Evolutionary conservation across 176 grass and related monocot genomes (phyloP), one percentile per base, ranked within the genome.

Genomic region (Aegilops longissima): DNA sequence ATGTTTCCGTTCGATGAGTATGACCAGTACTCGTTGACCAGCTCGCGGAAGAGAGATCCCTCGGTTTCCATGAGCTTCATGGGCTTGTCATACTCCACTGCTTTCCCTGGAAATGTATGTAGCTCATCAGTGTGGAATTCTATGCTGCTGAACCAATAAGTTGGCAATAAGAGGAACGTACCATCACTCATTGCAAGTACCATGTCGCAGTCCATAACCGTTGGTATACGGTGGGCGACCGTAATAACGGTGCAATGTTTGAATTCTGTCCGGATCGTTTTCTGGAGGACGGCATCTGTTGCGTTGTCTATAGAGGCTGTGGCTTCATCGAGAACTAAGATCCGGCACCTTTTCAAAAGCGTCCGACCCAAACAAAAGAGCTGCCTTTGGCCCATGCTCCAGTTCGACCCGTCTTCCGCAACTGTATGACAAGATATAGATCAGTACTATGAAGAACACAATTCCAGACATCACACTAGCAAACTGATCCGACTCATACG

Each of bases 301-400:
- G 92, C 84, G 42, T 99, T 99, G 61, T 99, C 96, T 30, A 98
- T 91, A 31, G 96, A 98, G 7, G 92, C 88, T 3, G 96, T 96
- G 24, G 96, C 93, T 86, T 96, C 96, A 35, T 98, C 96, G 0
- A 98, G 90, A 54, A 98, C 96, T 82, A 98, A 79, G 70, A 98
- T 91, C 4, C 76, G 88, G 0, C 92, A 91, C 82, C 82, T 89
- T 81, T 92, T 96, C 66, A 96, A 51, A 80, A 98, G 92, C 59
- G 90, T 80, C 31, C 96, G 93, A 2, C 96, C 96, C 66, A 98
- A 89, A 76, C 96, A 98, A 40, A 98, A 96, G 47, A 98, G 78
- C 42, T 98, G 96, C 47, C 96, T 92, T 90, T 98, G 93, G 16
- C 97, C 97, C 97, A 98, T 98, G 88, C 97, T 98, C 97, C 97